Evolutionary conservation across 441 rosid genomes (phyloP).

Genomic region (Mallotus japonicus): DNA sequence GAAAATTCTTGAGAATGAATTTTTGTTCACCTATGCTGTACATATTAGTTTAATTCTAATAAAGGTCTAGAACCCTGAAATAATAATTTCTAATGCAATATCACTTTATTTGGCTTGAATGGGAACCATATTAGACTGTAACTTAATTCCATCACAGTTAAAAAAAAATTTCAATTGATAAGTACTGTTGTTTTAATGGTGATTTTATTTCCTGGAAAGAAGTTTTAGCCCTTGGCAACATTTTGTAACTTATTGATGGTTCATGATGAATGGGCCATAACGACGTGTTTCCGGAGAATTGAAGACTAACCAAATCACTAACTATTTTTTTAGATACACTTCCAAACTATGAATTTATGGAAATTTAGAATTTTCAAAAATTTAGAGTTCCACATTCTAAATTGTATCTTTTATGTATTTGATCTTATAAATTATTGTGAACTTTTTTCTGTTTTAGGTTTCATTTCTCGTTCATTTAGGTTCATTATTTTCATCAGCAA

Average conservation of each 20-base stretch:
- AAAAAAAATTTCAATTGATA: neutral
- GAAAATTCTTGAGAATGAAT: neutral
- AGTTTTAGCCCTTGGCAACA: neutral
- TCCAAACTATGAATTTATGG: neutral
- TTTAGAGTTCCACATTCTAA: neutral
- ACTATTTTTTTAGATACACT: neutral
- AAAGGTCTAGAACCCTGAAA: neutral
- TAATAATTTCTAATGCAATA: neutral
- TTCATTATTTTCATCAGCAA: too few species aligned
- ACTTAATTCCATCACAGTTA: neutral
- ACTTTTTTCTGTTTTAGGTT: neutral
- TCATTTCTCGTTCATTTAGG: neutral
- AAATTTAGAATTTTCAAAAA: neutral
- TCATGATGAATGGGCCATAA: neutral
- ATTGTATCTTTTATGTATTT: neutral
- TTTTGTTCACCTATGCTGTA: neutral
- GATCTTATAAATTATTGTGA: neutral
- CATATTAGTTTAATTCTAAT: neutral
- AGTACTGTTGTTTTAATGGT: neutral
- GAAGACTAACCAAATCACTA: neutral
- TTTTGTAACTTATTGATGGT: neutral
- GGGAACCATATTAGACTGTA: neutral
- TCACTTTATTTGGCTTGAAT: neutral
- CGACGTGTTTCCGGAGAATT: neutral
- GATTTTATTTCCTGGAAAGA: neutral